These are phyloP conservation scores for Penicillium sp. DNA, from an alignment of 2,329 filamentous ascomycete species.

Conservation along the genomic window DNA sequence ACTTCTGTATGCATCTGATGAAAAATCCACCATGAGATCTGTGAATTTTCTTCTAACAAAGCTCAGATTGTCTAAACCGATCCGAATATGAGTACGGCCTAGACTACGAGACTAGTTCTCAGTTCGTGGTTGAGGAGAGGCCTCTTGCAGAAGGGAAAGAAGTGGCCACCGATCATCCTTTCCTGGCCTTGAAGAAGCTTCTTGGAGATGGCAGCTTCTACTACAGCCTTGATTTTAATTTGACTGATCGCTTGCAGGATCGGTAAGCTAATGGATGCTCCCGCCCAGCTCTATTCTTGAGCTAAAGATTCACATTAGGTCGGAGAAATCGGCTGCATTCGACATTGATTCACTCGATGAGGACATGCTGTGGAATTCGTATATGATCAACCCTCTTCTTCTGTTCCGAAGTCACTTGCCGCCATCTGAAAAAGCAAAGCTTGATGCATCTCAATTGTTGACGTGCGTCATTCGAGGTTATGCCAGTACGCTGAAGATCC, in stretches of 20 bases:
- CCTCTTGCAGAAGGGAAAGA: constrained; percentile 64
- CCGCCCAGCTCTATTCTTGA: constrained; percentile 11
- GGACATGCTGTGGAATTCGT: constrained; percentile 95
- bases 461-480: constrained; percentile 95
- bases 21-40: background rate
- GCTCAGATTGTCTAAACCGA: constrained; percentile 78
- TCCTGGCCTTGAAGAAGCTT: constrained; percentile 85
- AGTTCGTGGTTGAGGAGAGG: constrained; percentile 56
- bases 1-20: constrained; percentile 62
- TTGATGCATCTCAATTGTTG: constrained; percentile 85
- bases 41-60: constrained; percentile 8
- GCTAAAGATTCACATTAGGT: constrained; percentile 49
- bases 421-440: constrained; percentile 69
- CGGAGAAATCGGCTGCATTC: constrained; percentile 74
- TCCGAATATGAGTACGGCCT: constrained; percentile 79
- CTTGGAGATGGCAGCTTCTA: constrained; percentile 94
- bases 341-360: constrained; percentile 92
- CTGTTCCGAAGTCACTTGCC: constrained; percentile 83
- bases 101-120: constrained; percentile 57
- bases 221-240: constrained; percentile 96
- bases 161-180: constrained; percentile 78
- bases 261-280: constrained; percentile 53
- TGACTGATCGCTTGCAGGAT: constrained; percentile 91
- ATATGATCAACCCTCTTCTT: constrained; percentile 93
- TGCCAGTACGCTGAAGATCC: constrained; percentile 82